Evolutionary conservation across 495 filamentous ascomycete genomes (phyloP), one percentile per base, ranked within the genome.

Genomic region (Podospora bellae-mahoneyi): DNA sequence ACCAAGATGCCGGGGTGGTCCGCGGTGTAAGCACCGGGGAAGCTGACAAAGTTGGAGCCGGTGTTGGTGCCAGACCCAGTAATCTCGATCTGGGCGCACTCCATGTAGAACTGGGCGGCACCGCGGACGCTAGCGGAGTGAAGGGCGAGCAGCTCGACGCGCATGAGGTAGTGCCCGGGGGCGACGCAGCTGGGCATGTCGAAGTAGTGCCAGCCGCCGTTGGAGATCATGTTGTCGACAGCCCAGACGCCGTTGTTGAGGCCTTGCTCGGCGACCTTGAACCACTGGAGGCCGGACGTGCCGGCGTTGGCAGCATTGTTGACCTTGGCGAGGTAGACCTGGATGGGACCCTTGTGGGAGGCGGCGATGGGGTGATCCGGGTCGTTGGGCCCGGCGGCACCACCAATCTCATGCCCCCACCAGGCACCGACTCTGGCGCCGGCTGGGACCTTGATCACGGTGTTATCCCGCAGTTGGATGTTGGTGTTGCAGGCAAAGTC

Each of bases 31-130:
- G 80, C 82, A 58, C 83, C 83, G 0, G 83, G 83, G 74, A 85
- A 83, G 65, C 72, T 72, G 55, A 83, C 82, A 54, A 79, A 79
- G 65, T 76, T 69, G 13, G 78, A 71, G 13, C 77, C 80, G 1
- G 73, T 70, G 63, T 76, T 73, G 55, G 72, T 79, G 19, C 83
- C 82, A 13, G 78, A 77, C 57, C 84, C 82, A 2, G 80, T 80
- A n/a, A 86, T 76, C 28, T 81, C 82, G 65, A 86, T 83, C 75
- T 81, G 79, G 10, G 79, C 78, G 70, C 79, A 81, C 69, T 78
- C 78, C 68, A 80, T 81, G 70, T 85, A 85, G 69, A 86, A 82
- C 73, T 87, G 84, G 1, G 84, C 84, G 55, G 79, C 81, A 7
- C 78, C 78, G 1, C 64, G 60, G n/a, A 28, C 60, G 23, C 71